phyloP scores from a whole-genome alignment of 208 protist species.

The Trypanosoma theileri region DNA sequence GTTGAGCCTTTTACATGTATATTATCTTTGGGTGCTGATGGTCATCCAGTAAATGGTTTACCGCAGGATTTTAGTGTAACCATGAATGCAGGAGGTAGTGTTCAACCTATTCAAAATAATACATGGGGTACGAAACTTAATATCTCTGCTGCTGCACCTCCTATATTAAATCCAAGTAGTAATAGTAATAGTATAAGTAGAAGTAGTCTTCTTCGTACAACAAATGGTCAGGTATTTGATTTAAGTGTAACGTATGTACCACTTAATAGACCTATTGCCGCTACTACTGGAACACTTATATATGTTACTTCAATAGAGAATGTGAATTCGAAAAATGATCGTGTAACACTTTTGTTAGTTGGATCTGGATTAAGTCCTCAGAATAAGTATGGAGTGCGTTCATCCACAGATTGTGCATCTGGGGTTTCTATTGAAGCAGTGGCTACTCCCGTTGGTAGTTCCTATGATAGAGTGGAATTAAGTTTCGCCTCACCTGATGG shows the following conservation, averaged over 20 bases:
- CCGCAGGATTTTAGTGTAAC: slow-evolving; percentile 51
- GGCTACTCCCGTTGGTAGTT: slow-evolving; percentile 19
- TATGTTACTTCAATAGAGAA: slow-evolving; percentile 13
- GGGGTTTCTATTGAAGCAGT: slow-evolving; percentile 22
- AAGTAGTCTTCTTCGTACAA: neutral
- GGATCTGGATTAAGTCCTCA: slow-evolving; percentile 62
- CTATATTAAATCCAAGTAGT: neutral
- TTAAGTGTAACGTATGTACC: slow-evolving; percentile 17
- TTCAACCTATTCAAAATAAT: neutral
- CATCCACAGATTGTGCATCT: slow-evolving; percentile 30
- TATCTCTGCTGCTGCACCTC: slow-evolving; percentile 11
- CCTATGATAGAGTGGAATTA: slow-evolving; percentile 36
- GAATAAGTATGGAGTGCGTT: slow-evolving; percentile 60
- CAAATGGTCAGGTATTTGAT: slow-evolving; percentile 6
- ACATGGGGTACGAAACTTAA: slow-evolving; percentile 22
- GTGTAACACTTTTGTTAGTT: slow-evolving; percentile 14
- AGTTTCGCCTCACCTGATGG: slow-evolving; percentile 33
- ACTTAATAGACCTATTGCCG: slow-evolving; percentile 3
- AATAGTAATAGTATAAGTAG: too few relatives aligned
- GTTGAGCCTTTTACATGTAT: slow-evolving; percentile 49
- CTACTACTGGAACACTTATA: slow-evolving; percentile 11
- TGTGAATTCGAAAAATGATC: neutral
- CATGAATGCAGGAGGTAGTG: slow-evolving; percentile 59
- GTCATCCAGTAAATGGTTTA: slow-evolving; percentile 56
- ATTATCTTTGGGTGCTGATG: slow-evolving; percentile 41